Percentiles rank a stretch among this genome's conserved stretches.
Conservation (phyloP, 176 grass and related monocot species). For the Alloteropsis semialata region DNA sequence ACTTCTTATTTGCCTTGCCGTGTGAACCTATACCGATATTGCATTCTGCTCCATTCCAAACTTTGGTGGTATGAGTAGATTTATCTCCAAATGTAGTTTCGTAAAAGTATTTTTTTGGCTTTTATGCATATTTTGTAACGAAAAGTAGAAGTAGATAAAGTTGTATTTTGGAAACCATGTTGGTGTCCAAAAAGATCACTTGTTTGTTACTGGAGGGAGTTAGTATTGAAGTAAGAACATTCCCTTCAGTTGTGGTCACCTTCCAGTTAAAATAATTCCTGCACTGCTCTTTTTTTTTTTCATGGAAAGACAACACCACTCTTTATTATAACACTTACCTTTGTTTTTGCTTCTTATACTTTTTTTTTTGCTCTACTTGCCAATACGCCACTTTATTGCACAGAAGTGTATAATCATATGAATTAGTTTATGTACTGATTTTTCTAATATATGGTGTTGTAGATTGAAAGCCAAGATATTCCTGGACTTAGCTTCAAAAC, state of each 20-base stretch:
- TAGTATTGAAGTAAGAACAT: not conserved
- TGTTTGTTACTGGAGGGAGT: too few relatives aligned
- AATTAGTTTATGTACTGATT: not conserved
- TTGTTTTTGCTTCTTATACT: not conserved
- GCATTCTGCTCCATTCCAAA: too few relatives aligned
- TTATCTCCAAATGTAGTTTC: too few relatives aligned
- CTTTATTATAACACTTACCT: not conserved
- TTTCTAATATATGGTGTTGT: conserved; percentile 26
- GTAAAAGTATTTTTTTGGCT: too few relatives aligned
- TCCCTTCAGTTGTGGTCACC: not conserved
- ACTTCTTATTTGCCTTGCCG: not conserved
- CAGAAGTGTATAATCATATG: not conserved
- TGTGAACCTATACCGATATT: not conserved
- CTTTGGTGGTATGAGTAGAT: too few relatives aligned
- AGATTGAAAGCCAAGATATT: conserved; percentile 81
- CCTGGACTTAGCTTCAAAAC: conserved; percentile 83
- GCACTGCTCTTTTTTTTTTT: not conserved
- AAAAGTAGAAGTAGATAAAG: too few relatives aligned
- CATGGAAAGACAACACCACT: not conserved
- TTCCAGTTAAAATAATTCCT: not conserved
- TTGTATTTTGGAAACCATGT: too few relatives aligned
- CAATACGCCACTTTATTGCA: not conserved
- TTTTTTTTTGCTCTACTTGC: conserved; percentile 12
- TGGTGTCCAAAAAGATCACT: too few relatives aligned
- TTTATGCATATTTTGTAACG: too few relatives aligned